A percentile compares a stretch with the other conserved stretches of the same genome.
Conservation (phyloP, 1,284 basidiomycete species). For the Schizophyllum amplum region DNA sequence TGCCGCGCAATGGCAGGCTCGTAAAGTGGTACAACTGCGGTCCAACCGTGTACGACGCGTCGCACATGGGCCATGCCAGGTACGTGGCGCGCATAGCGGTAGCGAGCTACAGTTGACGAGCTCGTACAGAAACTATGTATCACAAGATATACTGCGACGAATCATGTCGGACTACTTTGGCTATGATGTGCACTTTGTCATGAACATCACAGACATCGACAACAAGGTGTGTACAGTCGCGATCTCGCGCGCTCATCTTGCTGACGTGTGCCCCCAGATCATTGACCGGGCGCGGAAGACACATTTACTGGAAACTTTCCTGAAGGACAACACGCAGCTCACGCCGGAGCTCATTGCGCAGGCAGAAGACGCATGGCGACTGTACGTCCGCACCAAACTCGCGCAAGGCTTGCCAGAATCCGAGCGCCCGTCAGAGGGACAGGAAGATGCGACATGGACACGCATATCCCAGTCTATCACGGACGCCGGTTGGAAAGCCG, state of each 20-base stretch:
- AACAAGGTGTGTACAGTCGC: constrained; percentile 72
- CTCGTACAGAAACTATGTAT: constrained; percentile 84
- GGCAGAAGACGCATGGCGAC: constrained; percentile 56
- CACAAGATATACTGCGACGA: constrained; percentile 91
- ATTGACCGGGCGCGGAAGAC: constrained; percentile 85
- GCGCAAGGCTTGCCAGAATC: constrained; percentile 45
- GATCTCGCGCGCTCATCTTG: constrained; percentile 12
- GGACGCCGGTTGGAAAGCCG: constrained; percentile 59
- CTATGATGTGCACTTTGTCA: constrained; percentile 97
- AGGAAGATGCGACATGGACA: constrained; percentile 46
- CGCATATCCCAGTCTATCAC: constrained; percentile 39
- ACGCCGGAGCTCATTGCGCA: constrained; percentile 51
- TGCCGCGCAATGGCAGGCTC: constrained; percentile 72
- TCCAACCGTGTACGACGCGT: constrained; percentile 98
- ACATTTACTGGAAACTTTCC: constrained; percentile 68
- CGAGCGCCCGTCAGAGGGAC: constrained; percentile 37
- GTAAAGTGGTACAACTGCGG: constrained; percentile 99
- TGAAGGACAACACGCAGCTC: constrained; percentile 46
- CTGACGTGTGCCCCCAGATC: constrained; percentile 48
- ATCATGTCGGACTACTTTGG: constrained; percentile 96
- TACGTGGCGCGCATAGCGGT: constrained; percentile 21
- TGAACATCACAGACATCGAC: constrained; percentile 99
- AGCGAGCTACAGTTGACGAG: constrained; percentile 9
- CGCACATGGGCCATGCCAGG: constrained; percentile 99
- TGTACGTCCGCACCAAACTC: constrained; percentile 55